Evolutionary conservation across 345 rosid genomes (phyloP).

Genomic region (Odontarrhena argentea): DNA sequence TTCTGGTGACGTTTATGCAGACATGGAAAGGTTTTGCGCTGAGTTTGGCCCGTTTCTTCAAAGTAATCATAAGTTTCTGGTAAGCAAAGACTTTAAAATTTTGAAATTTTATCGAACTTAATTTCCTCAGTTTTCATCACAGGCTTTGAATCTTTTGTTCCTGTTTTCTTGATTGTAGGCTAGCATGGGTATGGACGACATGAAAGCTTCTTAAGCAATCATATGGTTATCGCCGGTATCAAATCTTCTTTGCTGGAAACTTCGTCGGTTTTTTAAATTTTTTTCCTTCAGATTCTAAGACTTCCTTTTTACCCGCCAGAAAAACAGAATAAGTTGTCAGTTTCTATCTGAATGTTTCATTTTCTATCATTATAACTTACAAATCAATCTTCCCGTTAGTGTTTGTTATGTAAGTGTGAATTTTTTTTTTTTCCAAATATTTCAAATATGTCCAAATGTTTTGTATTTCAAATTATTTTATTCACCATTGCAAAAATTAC

Average conservation of each 20-base stretch:
- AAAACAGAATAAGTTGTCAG: constrained; percentile 32
- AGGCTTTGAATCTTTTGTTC: constrained; percentile 4
- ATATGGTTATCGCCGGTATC: constrained; percentile 16
- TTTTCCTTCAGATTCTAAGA: constrained; percentile 17
- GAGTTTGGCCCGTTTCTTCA: constrained; percentile 78
- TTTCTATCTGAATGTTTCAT: constrained; percentile 25
- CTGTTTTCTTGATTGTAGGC: constrained; percentile 50
- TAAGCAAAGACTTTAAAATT: constrained; percentile 38
- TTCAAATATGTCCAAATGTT: neutral
- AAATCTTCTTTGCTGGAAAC: constrained; percentile 25
- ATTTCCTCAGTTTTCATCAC: constrained; percentile 24
- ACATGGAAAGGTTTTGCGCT: constrained; percentile 83
- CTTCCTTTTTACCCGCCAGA: constrained; percentile 15
- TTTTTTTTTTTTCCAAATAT: constrained; percentile 3
- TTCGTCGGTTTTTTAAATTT: constrained; percentile 12
- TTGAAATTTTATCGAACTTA: neutral
- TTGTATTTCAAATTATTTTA: too few relatives aligned
- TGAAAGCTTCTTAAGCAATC: constrained; percentile 70
- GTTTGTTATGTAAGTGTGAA: constrained; percentile 16
- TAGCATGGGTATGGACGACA: constrained; percentile 78
- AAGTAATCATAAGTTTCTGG: constrained; percentile 95
- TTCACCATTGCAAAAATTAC: too few relatives aligned
- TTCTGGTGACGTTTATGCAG: constrained; percentile 70
- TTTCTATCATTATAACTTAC: constrained; percentile 14
- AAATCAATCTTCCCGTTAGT: neutral